Evolutionary conservation across 306 rosid species (phyloP).

Genomic region (Purshia tridentata): DNA sequence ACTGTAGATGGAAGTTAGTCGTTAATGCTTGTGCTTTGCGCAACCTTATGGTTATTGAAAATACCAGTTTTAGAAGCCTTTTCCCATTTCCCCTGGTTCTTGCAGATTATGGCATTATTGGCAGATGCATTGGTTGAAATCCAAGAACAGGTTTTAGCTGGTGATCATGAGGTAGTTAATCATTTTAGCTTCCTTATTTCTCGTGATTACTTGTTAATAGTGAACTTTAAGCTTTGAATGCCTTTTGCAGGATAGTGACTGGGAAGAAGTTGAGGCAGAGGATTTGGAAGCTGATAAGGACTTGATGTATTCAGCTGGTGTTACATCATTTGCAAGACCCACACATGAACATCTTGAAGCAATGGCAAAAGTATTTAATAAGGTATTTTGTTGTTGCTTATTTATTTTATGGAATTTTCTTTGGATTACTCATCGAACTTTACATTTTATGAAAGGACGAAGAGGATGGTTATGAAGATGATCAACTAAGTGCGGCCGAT

Average conservation of each 20-base stretch:
- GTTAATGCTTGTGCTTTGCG: background rate
- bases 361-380: constrained; percentile 71
- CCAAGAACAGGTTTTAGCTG: constrained; percentile 75
- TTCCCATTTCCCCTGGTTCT: constrained; percentile 11
- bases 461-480: constrained; percentile 74
- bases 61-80: background rate
- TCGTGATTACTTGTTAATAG: background rate
- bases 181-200: background rate
- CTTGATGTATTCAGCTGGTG: constrained; percentile 48
- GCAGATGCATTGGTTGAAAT: constrained; percentile 85
- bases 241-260: constrained; percentile 74
- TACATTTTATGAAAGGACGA: constrained; percentile 52
- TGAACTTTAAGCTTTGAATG: constrained; percentile 15
- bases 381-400: constrained; percentile 45
- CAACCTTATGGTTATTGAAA: background rate
- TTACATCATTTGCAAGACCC: constrained; percentile 54
- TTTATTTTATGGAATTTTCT: background rate
- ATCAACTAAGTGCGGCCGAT: constrained; percentile 65
- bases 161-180: constrained; percentile 58
- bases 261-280: constrained; percentile 80
- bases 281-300: constrained; percentile 47
- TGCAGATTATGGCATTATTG: constrained; percentile 80
- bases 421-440: constrained; percentile 30
- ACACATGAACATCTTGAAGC: constrained; percentile 76
- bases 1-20: background rate